Evolutionary conservation across 805 yeast genomes (phyloP), one percentile per base, ranked within the genome.

Genomic region (Wickerhamiella domercqiae): DNA sequence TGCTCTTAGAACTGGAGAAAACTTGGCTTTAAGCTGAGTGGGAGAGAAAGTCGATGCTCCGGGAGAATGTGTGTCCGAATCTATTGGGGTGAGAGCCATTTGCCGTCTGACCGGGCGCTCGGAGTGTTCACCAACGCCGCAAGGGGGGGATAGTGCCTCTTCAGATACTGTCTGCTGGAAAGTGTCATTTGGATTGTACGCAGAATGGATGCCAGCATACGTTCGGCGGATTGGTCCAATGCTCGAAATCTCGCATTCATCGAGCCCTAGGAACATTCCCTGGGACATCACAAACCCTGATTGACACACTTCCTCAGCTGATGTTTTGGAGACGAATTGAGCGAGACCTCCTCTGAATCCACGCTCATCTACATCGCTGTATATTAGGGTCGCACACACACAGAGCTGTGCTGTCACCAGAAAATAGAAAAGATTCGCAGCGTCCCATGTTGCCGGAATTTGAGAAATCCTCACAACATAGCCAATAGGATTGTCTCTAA

Each of bases 401-500:
- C 38, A 31, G 15, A 45, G 16, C 1, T 41, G 41, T 7, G 21
- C 5, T 14, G 17, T 26, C 5, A 2, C 5, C 9, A 45, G 33
- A 21, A 40, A 38, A 6, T 32, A 18, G 36, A 18, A 45, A 5
- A 45, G 39, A 6, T 26, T 25, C 11, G 5, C 20, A 5, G 48
- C 48, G 15, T 30, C 17, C 48, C 48, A 45, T 1, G 29, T 24
- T 5, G n/a, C n/a, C 1, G 48, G 48, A 9, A 45, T 14, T 1
- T 45, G 43, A 5, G 36, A 44, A 2, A 44, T 39, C 13, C 48
- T 39, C 9, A 39, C 48, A 7, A 59, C 47, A 13, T 24, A 24
- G 26, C 26, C 26, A 9, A 24, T 9, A 9, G 26, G 26, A 24
- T 24, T 13, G 13, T 24, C 26, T 13, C 26, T 9, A 24, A 24